Percentiles rank a stretch among this genome's conserved stretches.
phyloP scores from a whole-genome alignment of 2,329 filamentous ascomycete genomes.

The Aureobasidium vineae region DNA sequence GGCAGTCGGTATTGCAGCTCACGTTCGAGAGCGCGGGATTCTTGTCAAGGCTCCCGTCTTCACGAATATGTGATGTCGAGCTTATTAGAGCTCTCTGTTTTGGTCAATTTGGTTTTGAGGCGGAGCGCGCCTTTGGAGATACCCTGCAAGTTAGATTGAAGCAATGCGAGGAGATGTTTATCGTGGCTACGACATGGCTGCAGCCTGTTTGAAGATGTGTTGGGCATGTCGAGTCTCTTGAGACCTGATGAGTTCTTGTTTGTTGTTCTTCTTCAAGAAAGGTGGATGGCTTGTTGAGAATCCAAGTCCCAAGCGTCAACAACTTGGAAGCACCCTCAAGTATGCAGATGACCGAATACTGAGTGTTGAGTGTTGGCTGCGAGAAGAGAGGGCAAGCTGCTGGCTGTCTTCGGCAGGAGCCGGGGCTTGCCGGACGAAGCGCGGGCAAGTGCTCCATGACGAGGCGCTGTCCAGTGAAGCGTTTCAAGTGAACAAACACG shows the following conservation, averaged over 20 bases:
- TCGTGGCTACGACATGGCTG: background rate
- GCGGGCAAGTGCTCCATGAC: background rate
- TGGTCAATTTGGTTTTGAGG: background rate
- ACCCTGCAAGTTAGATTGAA: conserved; percentile 21
- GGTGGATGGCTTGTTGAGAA: background rate
- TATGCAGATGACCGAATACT: background rate
- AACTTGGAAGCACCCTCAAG: too few species aligned
- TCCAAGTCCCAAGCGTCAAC: background rate
- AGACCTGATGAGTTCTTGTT: background rate
- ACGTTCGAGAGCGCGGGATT: conserved; percentile 50
- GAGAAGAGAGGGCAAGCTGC: background rate
- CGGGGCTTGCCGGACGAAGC: background rate
- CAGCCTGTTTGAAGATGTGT: background rate
- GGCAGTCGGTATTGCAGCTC: conserved; percentile 49
- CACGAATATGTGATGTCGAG: background rate
- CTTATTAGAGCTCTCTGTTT: conserved; percentile 8
- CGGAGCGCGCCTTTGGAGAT: conserved; percentile 20
- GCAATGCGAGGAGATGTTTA: background rate
- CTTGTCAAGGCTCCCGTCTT: conserved; percentile 48
- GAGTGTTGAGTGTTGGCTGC: background rate
- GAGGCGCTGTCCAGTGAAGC: background rate
- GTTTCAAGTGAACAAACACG: background rate
- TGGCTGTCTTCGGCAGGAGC: background rate
- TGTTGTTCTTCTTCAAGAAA: background rate
- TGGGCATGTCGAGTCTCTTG: background rate